Conservation (phyloP, 352 stramenopile genomes). For the Pythium myriotylum region DNA sequence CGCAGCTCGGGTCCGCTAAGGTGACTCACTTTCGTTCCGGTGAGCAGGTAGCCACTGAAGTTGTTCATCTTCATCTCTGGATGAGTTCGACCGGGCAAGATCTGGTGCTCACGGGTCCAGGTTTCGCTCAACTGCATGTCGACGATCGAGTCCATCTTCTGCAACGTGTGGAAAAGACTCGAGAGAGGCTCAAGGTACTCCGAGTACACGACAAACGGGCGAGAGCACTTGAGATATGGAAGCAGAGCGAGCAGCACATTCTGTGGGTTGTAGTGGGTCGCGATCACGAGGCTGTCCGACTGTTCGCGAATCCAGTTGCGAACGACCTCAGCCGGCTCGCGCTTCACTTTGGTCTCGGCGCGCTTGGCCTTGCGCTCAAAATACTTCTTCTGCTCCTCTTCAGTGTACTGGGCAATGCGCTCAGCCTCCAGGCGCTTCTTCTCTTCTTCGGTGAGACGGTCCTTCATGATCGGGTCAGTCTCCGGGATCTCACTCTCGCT, state of each 20-base stretch:
- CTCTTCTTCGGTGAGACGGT: conserved; percentile 64
- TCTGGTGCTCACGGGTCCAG: conserved; percentile 96
- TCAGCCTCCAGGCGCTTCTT: conserved; percentile 64
- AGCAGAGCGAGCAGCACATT: conserved; percentile 85
- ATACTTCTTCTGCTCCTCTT: conserved; percentile 77
- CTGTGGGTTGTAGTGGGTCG: conserved; percentile 90
- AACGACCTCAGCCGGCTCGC: conserved; percentile 67
- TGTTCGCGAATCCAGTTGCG: conserved; percentile 70
- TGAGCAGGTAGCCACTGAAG: conserved; percentile 95
- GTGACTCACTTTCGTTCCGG: conserved; percentile 88
- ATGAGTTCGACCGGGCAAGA: conserved; percentile 92
- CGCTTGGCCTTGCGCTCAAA: conserved; percentile 80
- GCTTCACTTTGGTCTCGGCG: conserved; percentile 74
- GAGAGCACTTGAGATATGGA: conserved; percentile 89
- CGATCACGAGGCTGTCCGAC: conserved; percentile 90
- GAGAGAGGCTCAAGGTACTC: conserved; percentile 94
- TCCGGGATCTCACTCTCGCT: conserved; percentile 57
- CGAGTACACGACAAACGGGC: conserved; percentile 96
- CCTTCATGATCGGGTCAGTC: conserved; percentile 42
- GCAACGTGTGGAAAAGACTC: conserved; percentile 86
- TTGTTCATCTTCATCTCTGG: conserved; percentile 97
- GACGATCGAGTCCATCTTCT: conserved; percentile 91
- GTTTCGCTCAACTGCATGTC: conserved; percentile 95
- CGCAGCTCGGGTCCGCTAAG: conserved; percentile 25
- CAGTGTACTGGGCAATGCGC: conserved; percentile 83